Percentiles rank a stretch among this genome's conserved stretches.
Conservation (phyloP, 2,329 filamentous ascomycete species). For the Trichoderma guizhouense region DNA sequence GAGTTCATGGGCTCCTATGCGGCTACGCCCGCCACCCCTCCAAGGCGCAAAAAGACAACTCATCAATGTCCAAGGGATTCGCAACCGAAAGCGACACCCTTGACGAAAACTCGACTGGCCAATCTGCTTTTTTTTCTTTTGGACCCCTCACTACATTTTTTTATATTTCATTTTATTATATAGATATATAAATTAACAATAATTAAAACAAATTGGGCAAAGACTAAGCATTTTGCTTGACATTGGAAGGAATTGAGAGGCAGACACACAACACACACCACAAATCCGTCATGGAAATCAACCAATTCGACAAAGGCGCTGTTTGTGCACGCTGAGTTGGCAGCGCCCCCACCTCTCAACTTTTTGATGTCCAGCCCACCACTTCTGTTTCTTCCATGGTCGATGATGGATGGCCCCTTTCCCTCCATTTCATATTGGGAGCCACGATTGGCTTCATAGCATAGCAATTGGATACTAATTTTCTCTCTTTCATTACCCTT, state of each 20-base stretch:
- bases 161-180: background rate
- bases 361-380: background rate
- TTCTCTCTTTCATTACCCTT: background rate
- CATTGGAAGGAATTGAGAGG: background rate
- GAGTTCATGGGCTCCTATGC: background rate
- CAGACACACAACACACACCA: background rate
- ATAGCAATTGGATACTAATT: background rate
- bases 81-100: background rate
- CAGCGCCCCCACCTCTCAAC: background rate
- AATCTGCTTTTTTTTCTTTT: background rate
- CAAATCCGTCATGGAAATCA: background rate
- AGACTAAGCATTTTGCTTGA: background rate
- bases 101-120: background rate
- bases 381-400: background rate
- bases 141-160: background rate
- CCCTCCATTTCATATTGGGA: background rate
- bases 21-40: background rate
- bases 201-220: background rate
- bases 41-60: background rate
- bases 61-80: background rate
- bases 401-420: background rate
- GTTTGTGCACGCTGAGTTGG: conserved; percentile 13
- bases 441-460: background rate
- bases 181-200: background rate
- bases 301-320: background rate